Base-by-base conservation (phyloP, 106 monocot species). In the Agapanthus africanus region DNA sequence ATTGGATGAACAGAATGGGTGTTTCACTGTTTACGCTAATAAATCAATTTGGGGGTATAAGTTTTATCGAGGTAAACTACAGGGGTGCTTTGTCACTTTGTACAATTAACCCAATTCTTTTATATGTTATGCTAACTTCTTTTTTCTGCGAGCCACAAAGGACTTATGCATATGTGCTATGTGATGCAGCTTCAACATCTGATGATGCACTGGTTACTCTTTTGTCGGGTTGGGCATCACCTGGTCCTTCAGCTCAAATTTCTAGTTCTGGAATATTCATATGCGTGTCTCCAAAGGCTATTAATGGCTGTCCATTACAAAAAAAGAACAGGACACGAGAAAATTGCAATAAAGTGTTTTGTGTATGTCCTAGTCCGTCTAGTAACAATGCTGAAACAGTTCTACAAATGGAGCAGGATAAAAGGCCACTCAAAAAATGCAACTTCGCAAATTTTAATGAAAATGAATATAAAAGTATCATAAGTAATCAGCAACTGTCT, bases 141-240 rank as follows among this genome's bases (percentile, higher is more conserved):
- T 41, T 6, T 41, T 41, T 41, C 6, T 41, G 40, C 6, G 13
- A 13, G 13, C 40, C 40, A 41, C 13, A 41, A 41, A 13, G 13
- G 37, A 35, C 33, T 10, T 36, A 60, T 21, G 18, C 46, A 16
- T 68, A 19, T 82, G 7, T 56, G 9, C 1, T 56, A 1, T 56
- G 21, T 56, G 18, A 40, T 91, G 73, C 86, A 93, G 93, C 88
- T 70, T 79, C 81, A 33, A 37, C 81, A 60, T 79, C 85, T 37
- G 86, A 93, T 54, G 40, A 68, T 49, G 86, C 86, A 67, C 37
- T 93, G 6, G 86, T 86, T 44, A 86, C 83, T 39, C 88, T 93
- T 74, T 76, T 86, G 26, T 89, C 79, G 79, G 86, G 89, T 27
- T 93, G 93, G 93, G 56, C 56, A 19, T 56, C 25, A 2, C 85